These are phyloP conservation scores for Conringia planisiliqua DNA, from an alignment of 345 rosid species.

Conservation along the genomic window DNA sequence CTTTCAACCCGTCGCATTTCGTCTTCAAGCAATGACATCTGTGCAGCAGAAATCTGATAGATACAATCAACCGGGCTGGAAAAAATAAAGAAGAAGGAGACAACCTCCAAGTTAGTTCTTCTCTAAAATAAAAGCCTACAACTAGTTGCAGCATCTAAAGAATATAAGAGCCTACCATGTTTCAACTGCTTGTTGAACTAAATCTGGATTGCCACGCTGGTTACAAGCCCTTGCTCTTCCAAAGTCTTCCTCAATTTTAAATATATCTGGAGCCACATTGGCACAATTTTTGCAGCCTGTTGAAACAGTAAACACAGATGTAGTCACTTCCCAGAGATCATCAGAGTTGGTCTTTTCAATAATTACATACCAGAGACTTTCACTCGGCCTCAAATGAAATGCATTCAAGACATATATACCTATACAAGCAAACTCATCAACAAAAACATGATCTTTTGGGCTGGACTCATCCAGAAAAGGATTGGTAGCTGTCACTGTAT, in stretches of 20 bases:
- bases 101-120: neutral
- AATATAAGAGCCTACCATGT: conserved; percentile 51
- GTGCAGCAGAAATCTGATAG: conserved; percentile 90
- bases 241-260: conserved; percentile 82
- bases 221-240: conserved; percentile 88
- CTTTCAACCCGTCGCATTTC: conserved; percentile 97
- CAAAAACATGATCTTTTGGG: conserved; percentile 71
- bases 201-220: conserved; percentile 59
- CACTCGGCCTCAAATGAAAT: neutral
- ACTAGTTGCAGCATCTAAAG: conserved; percentile 3
- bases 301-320: neutral
- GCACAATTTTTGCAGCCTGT: conserved; percentile 97
- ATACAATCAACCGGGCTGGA: conserved; percentile 98
- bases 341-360: neutral
- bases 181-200: conserved; percentile 81
- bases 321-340: neutral
- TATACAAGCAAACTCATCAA: conserved; percentile 96
- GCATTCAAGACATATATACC: conserved; percentile 41
- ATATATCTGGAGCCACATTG: conserved; percentile 66
- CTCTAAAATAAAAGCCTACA: neutral
- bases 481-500: conserved; percentile 70
- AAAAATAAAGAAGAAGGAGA: neutral
- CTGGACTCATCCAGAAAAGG: conserved; percentile 79
- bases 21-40: conserved; percentile 90
- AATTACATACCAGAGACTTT: neutral